A percentile compares a stretch with the other conserved stretches of the same genome.
These are phyloP conservation scores for Fragosphaeria purpurea DNA, from an alignment of 2,329 filamentous ascomycete species.

Conservation along the genomic window DNA sequence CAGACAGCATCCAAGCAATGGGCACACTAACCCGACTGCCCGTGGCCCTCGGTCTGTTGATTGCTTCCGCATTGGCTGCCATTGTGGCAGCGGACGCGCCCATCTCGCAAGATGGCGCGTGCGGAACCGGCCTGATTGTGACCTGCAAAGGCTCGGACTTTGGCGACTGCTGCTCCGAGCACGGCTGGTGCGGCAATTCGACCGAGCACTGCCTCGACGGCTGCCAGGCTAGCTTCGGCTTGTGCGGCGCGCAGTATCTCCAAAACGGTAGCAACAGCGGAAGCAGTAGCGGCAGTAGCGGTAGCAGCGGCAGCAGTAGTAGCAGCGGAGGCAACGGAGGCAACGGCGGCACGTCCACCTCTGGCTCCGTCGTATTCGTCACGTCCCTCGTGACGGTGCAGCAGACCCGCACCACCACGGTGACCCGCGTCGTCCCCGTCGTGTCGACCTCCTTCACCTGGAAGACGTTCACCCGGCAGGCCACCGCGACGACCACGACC, in stretches of 20 bases:
- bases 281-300: background rate
- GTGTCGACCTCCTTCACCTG: conserved; percentile 5
- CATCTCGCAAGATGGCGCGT: conserved; percentile 5
- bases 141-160: conserved; percentile 9
- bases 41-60: too few relatives aligned
- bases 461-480: conserved; percentile 5
- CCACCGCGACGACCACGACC: background rate
- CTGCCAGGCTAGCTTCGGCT: conserved; percentile 9
- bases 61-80: too few relatives aligned
- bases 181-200: conserved; percentile 9
- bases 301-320: background rate
- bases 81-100: background rate
- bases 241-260: conserved; percentile 1
- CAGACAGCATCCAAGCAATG: too few relatives aligned
- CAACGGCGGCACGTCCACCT: background rate
- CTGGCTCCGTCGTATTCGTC: conserved; percentile 1
- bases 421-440: conserved; percentile 2
- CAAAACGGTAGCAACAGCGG: background rate
- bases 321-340: background rate
- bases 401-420: conserved; percentile 1
- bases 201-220: conserved; percentile 10
- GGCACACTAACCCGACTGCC: too few relatives aligned
- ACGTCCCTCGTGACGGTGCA: background rate
- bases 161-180: conserved; percentile 9
- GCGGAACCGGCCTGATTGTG: background rate